These are phyloP conservation scores for Tylopilus intermedius DNA, from an alignment of 768 basidiomycete genomes.

Conservation along the genomic window DNA sequence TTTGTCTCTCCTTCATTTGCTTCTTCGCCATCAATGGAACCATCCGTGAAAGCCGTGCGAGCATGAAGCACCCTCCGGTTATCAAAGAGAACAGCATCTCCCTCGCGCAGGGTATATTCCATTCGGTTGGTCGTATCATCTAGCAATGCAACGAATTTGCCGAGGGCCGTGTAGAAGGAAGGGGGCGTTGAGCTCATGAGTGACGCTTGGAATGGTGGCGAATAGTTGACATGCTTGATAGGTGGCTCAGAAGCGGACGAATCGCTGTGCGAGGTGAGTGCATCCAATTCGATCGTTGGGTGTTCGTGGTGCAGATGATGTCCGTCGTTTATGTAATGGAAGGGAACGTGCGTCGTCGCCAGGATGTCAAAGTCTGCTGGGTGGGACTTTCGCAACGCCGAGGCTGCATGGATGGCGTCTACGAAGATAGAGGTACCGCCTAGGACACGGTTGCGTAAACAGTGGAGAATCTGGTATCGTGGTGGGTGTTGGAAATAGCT, in stretches of 20 bases:
- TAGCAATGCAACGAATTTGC: conserved; percentile 53
- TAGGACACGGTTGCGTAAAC: conserved; percentile 73
- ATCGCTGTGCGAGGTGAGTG: conserved; percentile 10
- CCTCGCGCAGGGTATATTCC: conserved; percentile 67
- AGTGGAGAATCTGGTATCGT: conserved; percentile 89
- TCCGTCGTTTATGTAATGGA: conserved; percentile 88
- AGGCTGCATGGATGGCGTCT: conserved; percentile 68
- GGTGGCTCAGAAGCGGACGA: conserved; percentile 10
- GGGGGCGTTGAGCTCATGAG: conserved; percentile 47
- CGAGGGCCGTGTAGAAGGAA: conserved; percentile 59
- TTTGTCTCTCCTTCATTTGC: conserved; percentile 46
- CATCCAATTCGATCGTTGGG: conserved; percentile 66
- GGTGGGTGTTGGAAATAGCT: conserved; percentile 93
- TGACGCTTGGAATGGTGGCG: conserved; percentile 92
- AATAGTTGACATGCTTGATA: conserved; percentile 79
- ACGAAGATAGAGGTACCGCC: conserved; percentile 88
- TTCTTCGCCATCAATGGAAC: conserved; percentile 24
- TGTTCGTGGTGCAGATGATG: conserved; percentile 74
- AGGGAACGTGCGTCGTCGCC: conserved; percentile 63
- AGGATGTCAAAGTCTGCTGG: conserved; percentile 56
- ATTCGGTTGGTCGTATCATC: conserved; percentile 49
- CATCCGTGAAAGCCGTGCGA: conserved; percentile 65
- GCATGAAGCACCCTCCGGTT: conserved; percentile 89
- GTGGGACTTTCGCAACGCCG: conserved; percentile 41
- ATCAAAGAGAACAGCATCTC: conserved; percentile 87